A percentile compares a stretch with the other conserved stretches of the same genome.
Evolutionary conservation across 768 basidiomycete genomes (phyloP).

Genomic region (Lactifluus rugatus): DNA sequence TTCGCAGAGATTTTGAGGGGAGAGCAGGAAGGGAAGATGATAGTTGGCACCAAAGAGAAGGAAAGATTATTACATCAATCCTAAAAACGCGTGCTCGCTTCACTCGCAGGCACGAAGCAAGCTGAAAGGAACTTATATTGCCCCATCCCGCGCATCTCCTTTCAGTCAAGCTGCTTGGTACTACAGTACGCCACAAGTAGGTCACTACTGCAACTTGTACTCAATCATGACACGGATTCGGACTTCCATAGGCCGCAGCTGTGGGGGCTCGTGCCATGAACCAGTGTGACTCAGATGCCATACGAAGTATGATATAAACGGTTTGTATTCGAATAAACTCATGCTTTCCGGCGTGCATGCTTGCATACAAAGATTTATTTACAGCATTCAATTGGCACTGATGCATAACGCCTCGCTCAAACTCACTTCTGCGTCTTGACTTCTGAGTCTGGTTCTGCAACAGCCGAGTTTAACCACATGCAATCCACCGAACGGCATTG

Average conservation of each 20-base stretch:
- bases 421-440: constrained; percentile 29
- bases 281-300: neutral
- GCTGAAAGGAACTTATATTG: too few relatives aligned
- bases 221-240: too few relatives aligned
- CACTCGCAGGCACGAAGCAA: too few relatives aligned
- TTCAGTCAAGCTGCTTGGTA: too few relatives aligned
- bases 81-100: too few relatives aligned
- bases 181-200: too few relatives aligned
- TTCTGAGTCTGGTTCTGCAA: constrained; percentile 33
- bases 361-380: neutral
- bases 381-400: neutral
- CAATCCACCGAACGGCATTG: neutral
- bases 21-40: neutral
- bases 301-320: neutral
- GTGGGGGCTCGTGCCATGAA: neutral
- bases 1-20: neutral
- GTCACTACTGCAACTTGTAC: too few relatives aligned
- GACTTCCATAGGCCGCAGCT: neutral
- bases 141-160: too few relatives aligned
- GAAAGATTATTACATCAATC: neutral
- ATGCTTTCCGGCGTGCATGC: neutral
- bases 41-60: neutral
- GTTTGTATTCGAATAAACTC: neutral
- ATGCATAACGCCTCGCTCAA: neutral
- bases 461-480: neutral